Conservation (phyloP, 106 monocot species). For the Dioscorea zingiberensis region DNA sequence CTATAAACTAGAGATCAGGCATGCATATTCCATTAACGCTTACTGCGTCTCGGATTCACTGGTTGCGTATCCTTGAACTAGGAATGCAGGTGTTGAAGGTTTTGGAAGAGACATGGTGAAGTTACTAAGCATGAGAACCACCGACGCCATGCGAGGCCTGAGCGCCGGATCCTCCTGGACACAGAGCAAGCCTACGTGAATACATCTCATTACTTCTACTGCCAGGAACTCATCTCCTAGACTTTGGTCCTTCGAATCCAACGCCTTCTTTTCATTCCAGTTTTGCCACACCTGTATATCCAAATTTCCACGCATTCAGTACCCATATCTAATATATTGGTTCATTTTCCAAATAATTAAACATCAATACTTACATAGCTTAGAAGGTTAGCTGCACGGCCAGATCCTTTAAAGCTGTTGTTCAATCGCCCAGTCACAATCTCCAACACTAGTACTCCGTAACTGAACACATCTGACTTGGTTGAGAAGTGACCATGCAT, state of each 20-base stretch:
- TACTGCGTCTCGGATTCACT: too few species aligned
- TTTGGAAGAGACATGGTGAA: not conserved
- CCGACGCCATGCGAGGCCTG: conserved; percentile 16
- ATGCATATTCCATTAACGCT: too few species aligned
- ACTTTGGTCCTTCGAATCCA: too few species aligned
- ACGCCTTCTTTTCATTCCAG: not conserved
- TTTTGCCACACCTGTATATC: not conserved
- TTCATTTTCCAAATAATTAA: too few species aligned
- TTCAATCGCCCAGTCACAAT: conserved; percentile 19
- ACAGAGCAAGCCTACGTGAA: conserved; percentile 20
- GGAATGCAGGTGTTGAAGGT: conserved; percentile 4
- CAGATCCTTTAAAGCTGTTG: not conserved
- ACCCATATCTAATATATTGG: too few species aligned
- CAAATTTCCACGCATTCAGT: not conserved
- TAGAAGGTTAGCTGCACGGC: not conserved
- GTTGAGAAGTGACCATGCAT: conserved; percentile 16
- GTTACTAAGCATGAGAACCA: conserved; percentile 15
- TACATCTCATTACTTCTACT: not conserved
- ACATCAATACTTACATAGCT: not conserved
- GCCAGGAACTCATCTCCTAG: not conserved
- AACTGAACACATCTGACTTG: conserved; percentile 30
- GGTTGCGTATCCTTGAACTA: not conserved
- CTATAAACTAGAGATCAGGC: too few species aligned
- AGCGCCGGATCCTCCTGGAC: conserved; percentile 12
- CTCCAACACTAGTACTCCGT: conserved; percentile 21